Evolutionary conservation across 306 rosid genomes (phyloP), one percentile per base, ranked within the genome.

Genomic region (Astragalus membranaceus): DNA sequence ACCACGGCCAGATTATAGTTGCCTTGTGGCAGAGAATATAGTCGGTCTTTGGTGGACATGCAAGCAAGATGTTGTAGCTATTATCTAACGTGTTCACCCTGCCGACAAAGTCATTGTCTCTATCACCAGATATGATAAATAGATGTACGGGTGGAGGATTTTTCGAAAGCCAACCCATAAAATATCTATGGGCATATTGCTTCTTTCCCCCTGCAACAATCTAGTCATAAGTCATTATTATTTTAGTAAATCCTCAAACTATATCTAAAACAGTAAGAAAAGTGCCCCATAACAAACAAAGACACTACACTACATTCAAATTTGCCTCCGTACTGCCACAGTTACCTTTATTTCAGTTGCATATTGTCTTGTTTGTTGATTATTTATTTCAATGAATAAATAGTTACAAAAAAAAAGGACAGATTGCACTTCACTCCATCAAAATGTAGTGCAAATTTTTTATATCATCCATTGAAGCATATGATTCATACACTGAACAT

Each of bases 131-230:
- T n/a, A n/a, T n/a, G n/a, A n/a, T n/a, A n/a, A n/a, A n/a, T n/a
- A n/a, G n/a, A n/a, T n/a, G n/a, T 8, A 97, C 99, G 6, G 97
- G 99, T 36, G 99, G 99, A 75, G 99, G 97, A 79, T 94, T 88
- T 77, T 84, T 92, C 51, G 99, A 85, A 80, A 91, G 91, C 97
- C 97, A 94, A 71, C 52, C 73, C 96, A 91, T 76, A 36, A 94
- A 95, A 77, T 89, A 84, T 80, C 89, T 83, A 82, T 91, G 91
- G 5, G 97, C 97, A 67, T n/a, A n/a, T n/a, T 84, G 86, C 64
- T 85, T 91, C 75, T 87, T 91, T 74, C 89, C 92, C 80, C 92
- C 98, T 94, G 90, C 84, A 83, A 60, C 54, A 39, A 72, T 59
- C 12, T 7, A 74, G 29, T 20, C 4, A 44, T 5, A 55, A 60